phyloP scores from a whole-genome alignment of 139 green algal genomes.

The Tetraselmis striata region DNA sequence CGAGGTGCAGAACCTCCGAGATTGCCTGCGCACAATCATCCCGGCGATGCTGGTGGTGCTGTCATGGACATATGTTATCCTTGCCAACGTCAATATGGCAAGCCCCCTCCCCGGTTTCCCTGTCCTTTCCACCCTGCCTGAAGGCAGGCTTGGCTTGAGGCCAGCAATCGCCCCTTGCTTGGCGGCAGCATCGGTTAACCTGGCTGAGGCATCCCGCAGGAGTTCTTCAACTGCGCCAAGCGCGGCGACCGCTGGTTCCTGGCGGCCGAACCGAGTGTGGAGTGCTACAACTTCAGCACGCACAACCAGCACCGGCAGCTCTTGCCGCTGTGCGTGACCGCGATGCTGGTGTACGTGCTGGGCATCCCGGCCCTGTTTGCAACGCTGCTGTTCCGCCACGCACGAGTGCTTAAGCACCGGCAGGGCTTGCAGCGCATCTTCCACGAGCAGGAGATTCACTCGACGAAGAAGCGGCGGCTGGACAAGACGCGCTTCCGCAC shows the following conservation, averaged over 20 bases:
- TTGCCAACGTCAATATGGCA: background rate
- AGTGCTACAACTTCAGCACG: background rate
- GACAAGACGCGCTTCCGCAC: background rate
- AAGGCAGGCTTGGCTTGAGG: too few relatives aligned
- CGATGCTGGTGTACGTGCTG: background rate
- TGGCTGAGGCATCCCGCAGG: too few relatives aligned
- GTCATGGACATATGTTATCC: background rate
- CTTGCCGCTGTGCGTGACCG: background rate
- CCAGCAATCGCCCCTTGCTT: too few relatives aligned
- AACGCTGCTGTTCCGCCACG: background rate
- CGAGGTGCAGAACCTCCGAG: background rate
- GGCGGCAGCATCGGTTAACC: too few relatives aligned
- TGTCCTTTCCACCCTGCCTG: too few relatives aligned
- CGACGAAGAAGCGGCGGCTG: background rate
- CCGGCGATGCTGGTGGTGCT: background rate
- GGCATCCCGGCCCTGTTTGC: background rate
- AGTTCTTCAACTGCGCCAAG: background rate
- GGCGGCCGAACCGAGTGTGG: background rate
- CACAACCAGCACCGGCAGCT: background rate
- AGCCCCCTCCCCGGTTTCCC: too few relatives aligned
- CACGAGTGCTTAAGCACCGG: background rate
- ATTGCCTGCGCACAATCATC: background rate
- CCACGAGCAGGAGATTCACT: background rate
- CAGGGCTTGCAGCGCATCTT: background rate
- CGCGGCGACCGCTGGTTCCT: background rate